These are phyloP conservation scores for Saururus chinensis DNA, from an alignment of 164 flowering plant species.

Conservation along the genomic window DNA sequence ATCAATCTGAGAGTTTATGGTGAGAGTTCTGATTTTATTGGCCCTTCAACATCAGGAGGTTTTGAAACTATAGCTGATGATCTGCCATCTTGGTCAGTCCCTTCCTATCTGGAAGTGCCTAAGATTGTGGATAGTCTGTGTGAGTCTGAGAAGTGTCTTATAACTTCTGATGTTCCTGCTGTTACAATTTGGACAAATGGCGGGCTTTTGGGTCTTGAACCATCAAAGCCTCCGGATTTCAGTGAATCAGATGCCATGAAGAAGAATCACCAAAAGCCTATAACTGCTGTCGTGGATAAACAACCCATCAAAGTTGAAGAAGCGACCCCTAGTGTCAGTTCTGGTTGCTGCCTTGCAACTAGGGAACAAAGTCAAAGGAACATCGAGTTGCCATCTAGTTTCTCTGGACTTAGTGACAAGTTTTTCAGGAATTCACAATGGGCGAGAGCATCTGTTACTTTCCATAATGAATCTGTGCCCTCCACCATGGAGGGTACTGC, in stretches of 20 bases:
- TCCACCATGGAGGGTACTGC: not conserved
- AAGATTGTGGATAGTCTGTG: conserved; percentile 12
- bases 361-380: conserved; percentile 14
- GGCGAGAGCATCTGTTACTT: conserved; percentile 16
- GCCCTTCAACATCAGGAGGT: conserved; percentile 7
- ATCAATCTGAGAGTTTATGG: not conserved
- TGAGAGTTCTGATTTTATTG: not conserved
- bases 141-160: conserved; percentile 22
- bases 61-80: conserved; percentile 18
- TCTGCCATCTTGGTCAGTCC: conserved; percentile 14
- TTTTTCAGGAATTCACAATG: conserved; percentile 34
- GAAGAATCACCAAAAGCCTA: conserved; percentile 7
- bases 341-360: conserved; percentile 13
- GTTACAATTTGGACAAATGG: conserved; percentile 85
- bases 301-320: conserved; percentile 12
- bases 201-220: conserved; percentile 74
- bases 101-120: conserved; percentile 8
- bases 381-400: conserved; percentile 21
- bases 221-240: conserved; percentile 81
- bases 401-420: conserved; percentile 25
- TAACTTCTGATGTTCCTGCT: conserved; percentile 21
- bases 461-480: not conserved
- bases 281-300: conserved; percentile 15
- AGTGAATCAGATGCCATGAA: conserved; percentile 16
- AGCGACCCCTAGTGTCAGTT: conserved; percentile 8